Evolutionary conservation across 768 basidiomycete genomes (phyloP), one percentile per base, ranked within the genome.

Genomic region (Termitomyces sp.): DNA sequence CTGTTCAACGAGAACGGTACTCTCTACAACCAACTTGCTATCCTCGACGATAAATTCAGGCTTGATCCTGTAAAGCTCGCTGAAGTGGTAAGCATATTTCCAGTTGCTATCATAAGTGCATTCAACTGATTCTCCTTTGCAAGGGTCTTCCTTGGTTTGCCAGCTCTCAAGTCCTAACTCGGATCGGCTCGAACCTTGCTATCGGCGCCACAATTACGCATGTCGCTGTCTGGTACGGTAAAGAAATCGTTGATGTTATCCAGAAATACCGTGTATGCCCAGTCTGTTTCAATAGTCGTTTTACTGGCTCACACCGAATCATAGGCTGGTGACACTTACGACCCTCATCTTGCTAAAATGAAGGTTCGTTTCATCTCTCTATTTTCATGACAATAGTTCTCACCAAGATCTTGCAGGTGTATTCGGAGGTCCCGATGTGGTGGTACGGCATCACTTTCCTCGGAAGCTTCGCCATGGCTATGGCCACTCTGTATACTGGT

Each of bases 271-370:
- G 79, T 65, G 75, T 74, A 61, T 6, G 67, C 58, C n/a, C n/a
- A n/a, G n/a, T n/a, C 48, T n/a, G 6, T 57, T 44, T 31, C 42
- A 22, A 6, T 20, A 16, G 13, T 9, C 4, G 27, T 16, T 16
- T 34, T 22, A 9, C 16, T 32, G 29, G 22, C 47, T 53, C 22
- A 37, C n/a, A 29, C 29, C 20, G 27, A 36, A 41, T 43, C 13
- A 18, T 50, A 71, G 63, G 65, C 67, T 5, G 73, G 71, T 13
- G 73, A 75, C 46, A 71, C 52, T 46, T 71, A 77, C 31, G 83
- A 86, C 59, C 78, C 80, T 31, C 84, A 86, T 66, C 77, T 80
- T 36, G 70, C 69, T n/a, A 78, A 82, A 65, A 85, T 86, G 83
- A 74, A 77, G 68, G 72, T 68, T 5, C 68, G 37, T 59, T 61